These are phyloP conservation scores for Cucurbita moschata DNA, from an alignment of 306 rosid genomes.

Conservation along the genomic window DNA sequence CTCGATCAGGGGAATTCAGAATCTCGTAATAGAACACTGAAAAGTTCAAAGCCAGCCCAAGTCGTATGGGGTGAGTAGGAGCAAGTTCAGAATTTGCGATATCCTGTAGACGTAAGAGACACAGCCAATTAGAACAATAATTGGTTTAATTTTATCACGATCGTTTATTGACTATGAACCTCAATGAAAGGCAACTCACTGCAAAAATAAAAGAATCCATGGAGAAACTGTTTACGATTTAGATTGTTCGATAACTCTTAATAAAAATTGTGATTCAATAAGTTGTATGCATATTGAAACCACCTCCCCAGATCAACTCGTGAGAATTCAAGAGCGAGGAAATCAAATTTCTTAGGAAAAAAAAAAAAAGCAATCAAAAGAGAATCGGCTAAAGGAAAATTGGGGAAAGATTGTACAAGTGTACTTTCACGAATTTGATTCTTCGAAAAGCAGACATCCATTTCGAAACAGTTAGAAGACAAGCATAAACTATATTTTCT, in stretches of 20 bases:
- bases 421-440: neutral
- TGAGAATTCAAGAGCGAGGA: neutral
- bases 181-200: neutral
- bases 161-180: neutral
- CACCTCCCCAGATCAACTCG: neutral
- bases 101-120: conserved; percentile 33
- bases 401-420: neutral
- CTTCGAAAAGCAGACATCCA: neutral
- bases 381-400: neutral
- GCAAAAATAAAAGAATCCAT: neutral
- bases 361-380: neutral
- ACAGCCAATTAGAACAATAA: neutral
- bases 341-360: neutral
- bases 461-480: neutral
- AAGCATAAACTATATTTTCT: neutral
- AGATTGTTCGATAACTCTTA: neutral
- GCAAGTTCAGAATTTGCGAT: conserved; percentile 81
- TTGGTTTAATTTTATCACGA: neutral
- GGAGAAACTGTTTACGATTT: neutral
- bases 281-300: neutral
- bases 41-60: conserved; percentile 91
- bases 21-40: conserved; percentile 94
- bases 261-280: neutral
- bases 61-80: conserved; percentile 96
- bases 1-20: conserved; percentile 96